These are phyloP conservation scores for Tetrahymena malaccensis DNA, from an alignment of 73 alveolate genomes.

Conservation along the genomic window DNA sequence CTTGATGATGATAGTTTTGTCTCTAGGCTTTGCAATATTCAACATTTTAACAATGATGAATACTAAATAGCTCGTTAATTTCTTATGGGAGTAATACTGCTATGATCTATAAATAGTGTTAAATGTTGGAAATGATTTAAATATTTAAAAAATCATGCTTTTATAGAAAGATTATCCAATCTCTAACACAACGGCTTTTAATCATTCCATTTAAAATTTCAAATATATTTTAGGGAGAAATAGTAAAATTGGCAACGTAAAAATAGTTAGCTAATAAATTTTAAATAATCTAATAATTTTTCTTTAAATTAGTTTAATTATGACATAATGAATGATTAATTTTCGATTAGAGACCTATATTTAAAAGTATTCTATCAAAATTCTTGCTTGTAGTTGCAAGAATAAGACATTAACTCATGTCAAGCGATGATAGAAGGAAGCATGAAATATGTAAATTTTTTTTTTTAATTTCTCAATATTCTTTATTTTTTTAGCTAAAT, in stretches of 20 bases:
- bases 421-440: not conserved
- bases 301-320: not conserved
- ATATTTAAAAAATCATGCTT: not conserved
- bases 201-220: not conserved
- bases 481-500: too few relatives aligned
- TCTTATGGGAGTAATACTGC: not conserved
- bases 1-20: not conserved
- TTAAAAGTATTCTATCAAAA: not conserved
- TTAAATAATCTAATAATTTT: not conserved
- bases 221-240: not conserved
- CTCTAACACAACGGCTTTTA: not conserved
- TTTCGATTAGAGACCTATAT: not conserved
- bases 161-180: not conserved
- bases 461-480: not conserved
- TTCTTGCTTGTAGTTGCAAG: not conserved
- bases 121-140: not conserved
- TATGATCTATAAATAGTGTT: not conserved
- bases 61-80: not conserved
- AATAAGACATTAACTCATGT: not conserved
- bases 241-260: not conserved
- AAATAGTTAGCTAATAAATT: not conserved
- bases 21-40: slow-evolving; percentile 15
- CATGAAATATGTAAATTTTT: not conserved
- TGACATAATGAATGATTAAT: not conserved
- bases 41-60: not conserved